A percentile compares a stretch with the other conserved stretches of the same genome.
Conservation (phyloP, 1,284 basidiomycete species). For the Leccinum angustisporum region DNA sequence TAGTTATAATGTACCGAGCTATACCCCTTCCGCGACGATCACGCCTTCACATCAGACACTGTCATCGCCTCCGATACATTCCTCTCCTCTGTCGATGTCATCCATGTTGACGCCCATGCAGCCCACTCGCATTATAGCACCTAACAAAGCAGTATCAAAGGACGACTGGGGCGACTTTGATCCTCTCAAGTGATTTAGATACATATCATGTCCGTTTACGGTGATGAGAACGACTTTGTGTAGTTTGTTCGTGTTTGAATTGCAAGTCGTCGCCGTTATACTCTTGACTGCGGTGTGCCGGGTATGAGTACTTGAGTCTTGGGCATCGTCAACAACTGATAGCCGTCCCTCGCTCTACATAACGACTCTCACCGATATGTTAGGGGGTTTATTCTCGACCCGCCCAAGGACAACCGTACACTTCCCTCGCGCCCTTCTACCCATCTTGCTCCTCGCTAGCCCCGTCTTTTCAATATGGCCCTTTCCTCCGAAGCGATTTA, state of each 20-base stretch:
- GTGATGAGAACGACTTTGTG: not conserved
- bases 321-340: not conserved
- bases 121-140: slow-evolving; percentile 42
- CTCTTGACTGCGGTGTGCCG: not conserved
- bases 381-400: not conserved
- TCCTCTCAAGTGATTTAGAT: slow-evolving; percentile 42
- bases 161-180: slow-evolving; percentile 81
- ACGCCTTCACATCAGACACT: slow-evolving; percentile 25
- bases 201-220: not conserved
- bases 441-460: slow-evolving; percentile 17
- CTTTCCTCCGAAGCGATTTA: slow-evolving; percentile 82
- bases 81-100: slow-evolving; percentile 45
- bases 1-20: slow-evolving; percentile 18
- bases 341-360: not conserved
- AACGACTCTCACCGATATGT: slow-evolving; percentile 14
- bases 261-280: not conserved
- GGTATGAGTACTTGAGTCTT: slow-evolving; percentile 11
- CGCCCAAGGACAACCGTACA: not conserved
- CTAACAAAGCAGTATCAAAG: slow-evolving; percentile 50
- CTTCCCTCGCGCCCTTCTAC: slow-evolving; percentile 12
- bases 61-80: slow-evolving; percentile 38
- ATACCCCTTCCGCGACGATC: slow-evolving; percentile 19
- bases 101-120: slow-evolving; percentile 56
- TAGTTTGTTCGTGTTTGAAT: slow-evolving; percentile 31
- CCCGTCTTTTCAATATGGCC: slow-evolving; percentile 63